phyloP scores from a whole-genome alignment of 2,329 filamentous ascomycete species.

The Aspergillus sp. region DNA sequence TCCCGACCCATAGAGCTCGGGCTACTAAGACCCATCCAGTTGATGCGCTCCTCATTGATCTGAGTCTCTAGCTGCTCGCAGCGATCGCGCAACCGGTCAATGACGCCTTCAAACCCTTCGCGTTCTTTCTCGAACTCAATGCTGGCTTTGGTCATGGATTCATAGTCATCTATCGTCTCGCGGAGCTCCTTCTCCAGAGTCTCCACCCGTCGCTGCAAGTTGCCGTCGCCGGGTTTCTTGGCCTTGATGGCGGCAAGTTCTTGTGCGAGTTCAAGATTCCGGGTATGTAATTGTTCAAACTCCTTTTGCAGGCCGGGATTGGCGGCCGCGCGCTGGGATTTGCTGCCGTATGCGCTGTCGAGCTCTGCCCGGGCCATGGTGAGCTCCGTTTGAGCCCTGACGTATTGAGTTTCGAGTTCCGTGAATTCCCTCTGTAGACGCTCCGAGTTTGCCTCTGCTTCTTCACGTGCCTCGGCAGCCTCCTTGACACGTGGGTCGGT shows the following conservation, averaged over 20 bases:
- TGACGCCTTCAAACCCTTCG: conserved; percentile 55
- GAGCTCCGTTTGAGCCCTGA: conserved; percentile 65
- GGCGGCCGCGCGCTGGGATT: conserved; percentile 57
- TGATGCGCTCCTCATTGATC: conserved; percentile 61
- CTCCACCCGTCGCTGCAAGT: conserved; percentile 44
- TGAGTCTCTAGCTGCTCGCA: conserved; percentile 58
- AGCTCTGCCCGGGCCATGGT: conserved; percentile 89
- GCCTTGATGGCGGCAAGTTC: conserved; percentile 42
- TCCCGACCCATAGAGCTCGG: conserved; percentile 38
- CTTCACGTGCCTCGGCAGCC: conserved; percentile 19
- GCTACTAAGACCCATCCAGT: conserved; percentile 56
- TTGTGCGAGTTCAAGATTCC: conserved; percentile 40
- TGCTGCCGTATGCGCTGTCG: conserved; percentile 84
- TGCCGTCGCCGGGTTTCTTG: conserved; percentile 27
- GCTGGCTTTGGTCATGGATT: conserved; percentile 61
- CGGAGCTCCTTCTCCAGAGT: conserved; percentile 58
- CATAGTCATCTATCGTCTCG: conserved; percentile 63
- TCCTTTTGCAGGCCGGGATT: conserved; percentile 55
- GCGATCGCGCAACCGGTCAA: conserved; percentile 59
- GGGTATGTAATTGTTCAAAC: conserved; percentile 49
- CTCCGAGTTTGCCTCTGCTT: conserved; percentile 32
- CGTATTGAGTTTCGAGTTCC: conserved; percentile 56
- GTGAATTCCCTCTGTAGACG: conserved; percentile 45
- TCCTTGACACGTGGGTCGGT: conserved; percentile 25
- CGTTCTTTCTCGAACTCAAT: conserved; percentile 67